These are phyloP conservation scores for Yamadazyma atlantica DNA, from an alignment of 1,139 yeast genomes.

Conservation along the genomic window DNA sequence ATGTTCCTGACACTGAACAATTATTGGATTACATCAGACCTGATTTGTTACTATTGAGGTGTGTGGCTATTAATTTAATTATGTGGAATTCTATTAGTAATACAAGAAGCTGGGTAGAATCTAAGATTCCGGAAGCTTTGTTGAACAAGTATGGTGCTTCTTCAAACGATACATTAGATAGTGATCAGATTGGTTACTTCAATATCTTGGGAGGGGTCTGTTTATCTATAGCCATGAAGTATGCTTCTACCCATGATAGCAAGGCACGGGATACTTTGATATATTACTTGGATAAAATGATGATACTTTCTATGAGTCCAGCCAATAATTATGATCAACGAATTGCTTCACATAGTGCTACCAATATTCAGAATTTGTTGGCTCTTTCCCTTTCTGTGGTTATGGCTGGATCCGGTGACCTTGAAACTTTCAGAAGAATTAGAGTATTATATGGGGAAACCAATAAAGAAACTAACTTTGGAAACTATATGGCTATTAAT, in stretches of 20 bases:
- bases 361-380: conserved; percentile 58
- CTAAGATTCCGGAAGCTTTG: conserved; percentile 52
- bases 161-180: conserved; percentile 37
- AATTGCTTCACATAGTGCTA: conserved; percentile 56
- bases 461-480: conserved; percentile 52
- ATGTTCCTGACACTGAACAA: conserved; percentile 61
- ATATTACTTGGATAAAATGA: conserved; percentile 59
- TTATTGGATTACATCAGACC: conserved; percentile 77
- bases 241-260: conserved; percentile 67
- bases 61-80: conserved; percentile 68
- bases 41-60: conserved; percentile 68
- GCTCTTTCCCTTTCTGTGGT: conserved; percentile 67
- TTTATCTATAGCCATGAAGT: conserved; percentile 70
- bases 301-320: conserved; percentile 50
- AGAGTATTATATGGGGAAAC: conserved; percentile 66
- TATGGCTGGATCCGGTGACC: conserved; percentile 92
- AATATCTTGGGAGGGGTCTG: conserved; percentile 76
- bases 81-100: conserved; percentile 70
- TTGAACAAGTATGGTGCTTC: conserved; percentile 25
- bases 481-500: conserved; percentile 76
- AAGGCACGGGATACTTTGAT: conserved; percentile 61
- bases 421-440: conserved; percentile 70
- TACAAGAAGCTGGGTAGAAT: conserved; percentile 59
- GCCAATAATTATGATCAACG: conserved; percentile 58
- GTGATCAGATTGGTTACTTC: conserved; percentile 64